Conservation (phyloP, 2,329 filamentous ascomycete genomes). For the Colletotrichum sp. region DNA sequence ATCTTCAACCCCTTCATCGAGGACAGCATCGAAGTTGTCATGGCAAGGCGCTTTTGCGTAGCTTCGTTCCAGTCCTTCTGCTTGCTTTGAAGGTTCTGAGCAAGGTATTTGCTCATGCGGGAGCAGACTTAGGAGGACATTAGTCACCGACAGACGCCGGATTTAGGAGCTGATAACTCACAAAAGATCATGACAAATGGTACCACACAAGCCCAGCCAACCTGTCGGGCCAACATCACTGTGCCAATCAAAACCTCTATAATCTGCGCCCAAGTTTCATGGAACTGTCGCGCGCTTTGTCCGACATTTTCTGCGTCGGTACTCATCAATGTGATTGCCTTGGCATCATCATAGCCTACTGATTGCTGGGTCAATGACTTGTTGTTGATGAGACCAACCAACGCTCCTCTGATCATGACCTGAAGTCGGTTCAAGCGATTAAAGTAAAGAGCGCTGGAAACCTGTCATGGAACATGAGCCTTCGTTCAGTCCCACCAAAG, state of each 20-base stretch:
- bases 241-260: constrained; percentile 23
- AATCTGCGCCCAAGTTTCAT: constrained; percentile 24
- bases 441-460: background rate
- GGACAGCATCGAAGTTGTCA: constrained; percentile 31
- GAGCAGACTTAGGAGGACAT: background rate
- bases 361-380: background rate
- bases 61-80: constrained; percentile 3
- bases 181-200: constrained; percentile 41
- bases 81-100: background rate
- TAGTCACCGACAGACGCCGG: background rate
- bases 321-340: constrained; percentile 18
- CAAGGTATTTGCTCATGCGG: background rate
- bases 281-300: constrained; percentile 12
- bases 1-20: constrained; percentile 41
- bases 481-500: fast-evolving
- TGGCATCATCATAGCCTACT: background rate
- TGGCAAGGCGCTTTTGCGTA: constrained; percentile 31
- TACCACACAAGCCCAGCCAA: constrained; percentile 26
- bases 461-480: background rate
- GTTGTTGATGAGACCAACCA: constrained; percentile 1
- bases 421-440: constrained; percentile 1
- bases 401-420: background rate
- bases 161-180: constrained; percentile 17
- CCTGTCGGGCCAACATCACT: constrained; percentile 21
- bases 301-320: constrained; percentile 17